Evolutionary conservation across 192 early-diverging fungal species (phyloP).

Genomic region (Geranomyces michiganensis): DNA sequence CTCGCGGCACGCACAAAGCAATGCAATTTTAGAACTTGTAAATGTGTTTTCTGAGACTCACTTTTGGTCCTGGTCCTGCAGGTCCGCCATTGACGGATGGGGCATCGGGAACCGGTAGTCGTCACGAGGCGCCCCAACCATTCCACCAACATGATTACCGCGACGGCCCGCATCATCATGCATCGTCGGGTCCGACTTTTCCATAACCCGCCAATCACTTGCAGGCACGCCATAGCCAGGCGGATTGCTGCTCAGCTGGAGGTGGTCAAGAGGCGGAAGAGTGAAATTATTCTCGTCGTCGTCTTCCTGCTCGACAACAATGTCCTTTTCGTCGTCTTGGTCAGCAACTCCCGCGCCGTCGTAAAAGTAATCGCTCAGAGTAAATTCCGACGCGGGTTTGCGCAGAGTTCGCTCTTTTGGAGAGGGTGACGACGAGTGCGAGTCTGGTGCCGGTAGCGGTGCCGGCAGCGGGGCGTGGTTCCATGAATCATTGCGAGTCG

Average conservation of each 20-base stretch:
- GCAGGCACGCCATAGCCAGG: neutral
- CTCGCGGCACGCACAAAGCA: too few relatives aligned
- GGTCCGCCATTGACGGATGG: too few relatives aligned
- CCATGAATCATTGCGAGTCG: neutral
- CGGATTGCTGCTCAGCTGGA: neutral
- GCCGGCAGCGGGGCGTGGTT: neutral
- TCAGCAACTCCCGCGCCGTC: neutral
- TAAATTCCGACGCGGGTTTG: slow-evolving; percentile 33
- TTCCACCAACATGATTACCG: neutral
- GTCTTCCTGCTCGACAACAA: neutral
- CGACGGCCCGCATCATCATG: neutral
- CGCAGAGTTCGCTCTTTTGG: slow-evolving; percentile 3
- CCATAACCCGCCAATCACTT: neutral
- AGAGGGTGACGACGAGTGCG: neutral
- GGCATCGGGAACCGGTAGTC: too few relatives aligned
- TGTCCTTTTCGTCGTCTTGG: too few relatives aligned
- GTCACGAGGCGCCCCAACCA: neutral
- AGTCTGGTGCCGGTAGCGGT: neutral
- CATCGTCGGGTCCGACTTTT: too few relatives aligned
- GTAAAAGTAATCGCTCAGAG: slow-evolving; percentile 36
- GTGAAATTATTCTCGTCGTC: neutral
- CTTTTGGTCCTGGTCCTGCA: neutral
- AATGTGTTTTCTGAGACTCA: neutral
- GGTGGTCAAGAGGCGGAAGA: neutral
- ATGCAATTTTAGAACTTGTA: too few relatives aligned